Base-by-base conservation (phyloP, 2,329 filamentous ascomycete species). In the Fusarium chuoi region DNA sequence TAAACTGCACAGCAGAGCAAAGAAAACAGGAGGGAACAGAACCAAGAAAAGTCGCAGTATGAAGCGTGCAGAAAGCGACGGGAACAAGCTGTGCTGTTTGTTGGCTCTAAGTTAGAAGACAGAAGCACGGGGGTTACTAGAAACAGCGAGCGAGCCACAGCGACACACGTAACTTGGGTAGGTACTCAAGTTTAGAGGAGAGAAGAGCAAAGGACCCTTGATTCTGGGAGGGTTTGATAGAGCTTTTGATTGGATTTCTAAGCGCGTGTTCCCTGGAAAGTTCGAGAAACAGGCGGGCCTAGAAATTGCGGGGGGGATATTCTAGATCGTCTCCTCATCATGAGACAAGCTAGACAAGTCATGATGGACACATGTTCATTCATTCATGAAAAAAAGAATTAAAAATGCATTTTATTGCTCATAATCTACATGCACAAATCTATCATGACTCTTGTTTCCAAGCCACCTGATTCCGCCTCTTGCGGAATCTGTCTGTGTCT, bases 241-340 rank as follows among this genome's bases (percentile, higher is more conserved):
- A 45, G 66, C 39, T 26, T 39, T 49, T 76, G 74, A 75, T 77
- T 78, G 77, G 77, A 78, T 78, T 78, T 78, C 77, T 78, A 78
- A 78, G 77, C 77, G 77, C 76, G 71, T 52, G 49, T 56, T 57
- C 48, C 62, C 67, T 76, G 59, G 77, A 78, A 78, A 65, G 68
- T 78, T 78, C 77, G 75, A 78, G 77, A 78, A 78, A 65, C 65
- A 11, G 36, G 41, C 46, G 41, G 51, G 45, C 24, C 52, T 35
- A 65, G 33, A 65, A 69, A 69, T 62, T 72, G 60, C 59, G 65
- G 62, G 72, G 71, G 68, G 71, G 24, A 22, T 48, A 36, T 42
- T 12, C 30, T 12, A 30, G 30, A 30, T 30, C 11, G 30, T 30
- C 24, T 54, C 20, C 44, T 24, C 46, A 67, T 71, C 68, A 71